Evolutionary conservation across 75 land plant species (phyloP).

Genomic region (Pinus taeda): DNA sequence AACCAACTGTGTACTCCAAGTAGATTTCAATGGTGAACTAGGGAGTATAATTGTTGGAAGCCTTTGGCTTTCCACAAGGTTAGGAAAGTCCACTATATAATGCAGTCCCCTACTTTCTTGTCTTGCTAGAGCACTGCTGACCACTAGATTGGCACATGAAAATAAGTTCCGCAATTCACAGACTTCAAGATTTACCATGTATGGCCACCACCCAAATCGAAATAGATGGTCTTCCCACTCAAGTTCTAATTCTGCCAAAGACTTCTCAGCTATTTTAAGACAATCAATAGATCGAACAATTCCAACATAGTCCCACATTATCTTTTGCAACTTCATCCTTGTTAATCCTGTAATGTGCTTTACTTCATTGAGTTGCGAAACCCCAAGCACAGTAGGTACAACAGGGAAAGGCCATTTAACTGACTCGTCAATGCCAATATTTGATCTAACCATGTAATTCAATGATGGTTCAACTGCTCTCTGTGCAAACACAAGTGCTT

Average conservation of each 20-base stretch:
- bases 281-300: conserved; percentile 87
- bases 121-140: conserved; percentile 87
- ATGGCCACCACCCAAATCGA: conserved; percentile 74
- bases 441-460: conserved; percentile 37
- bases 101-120: conserved; percentile 96
- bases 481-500: conserved; percentile 93
- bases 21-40: conserved; percentile 33
- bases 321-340: conserved; percentile 66
- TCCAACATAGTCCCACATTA: conserved; percentile 98
- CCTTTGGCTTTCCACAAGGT: conserved; percentile 90
- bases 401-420: conserved; percentile 62
- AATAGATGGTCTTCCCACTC: conserved; percentile 85
- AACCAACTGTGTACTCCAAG: conserved; percentile 78
- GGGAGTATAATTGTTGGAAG: conserved; percentile 90
- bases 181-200: conserved; percentile 83
- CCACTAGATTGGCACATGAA: conserved; percentile 84
- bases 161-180: conserved; percentile 97
- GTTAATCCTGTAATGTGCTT: conserved; percentile 37
- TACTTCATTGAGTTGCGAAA: conserved; percentile 29
- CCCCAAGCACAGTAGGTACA: conserved; percentile 30
- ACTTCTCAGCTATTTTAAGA: conserved; percentile 67
- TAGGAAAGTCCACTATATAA: conserved; percentile 81
- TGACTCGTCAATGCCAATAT: conserved; percentile 18
- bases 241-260: conserved; percentile 57
- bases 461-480: conserved; percentile 95